Percentiles rank a stretch among this genome's conserved stretches.
Evolutionary conservation across 2,329 filamentous ascomycete species (phyloP).

Genomic region (Colletotrichum siamense): DNA sequence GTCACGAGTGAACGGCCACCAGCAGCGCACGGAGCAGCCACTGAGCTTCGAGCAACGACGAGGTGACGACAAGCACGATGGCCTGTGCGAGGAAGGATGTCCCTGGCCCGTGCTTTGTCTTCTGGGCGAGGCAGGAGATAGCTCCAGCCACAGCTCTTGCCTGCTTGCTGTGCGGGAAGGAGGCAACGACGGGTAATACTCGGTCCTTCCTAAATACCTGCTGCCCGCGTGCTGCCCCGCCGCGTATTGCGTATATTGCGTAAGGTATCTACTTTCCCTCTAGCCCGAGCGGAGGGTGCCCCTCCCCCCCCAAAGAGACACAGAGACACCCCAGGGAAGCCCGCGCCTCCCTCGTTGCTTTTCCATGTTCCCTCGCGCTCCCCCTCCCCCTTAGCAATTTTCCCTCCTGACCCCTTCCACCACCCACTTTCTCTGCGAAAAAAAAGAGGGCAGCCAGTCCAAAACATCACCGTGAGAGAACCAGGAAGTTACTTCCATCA

Average conservation of each 20-base stretch:
- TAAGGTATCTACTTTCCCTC: neutral
- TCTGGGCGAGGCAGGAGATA: neutral
- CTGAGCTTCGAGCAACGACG: conserved; percentile 10
- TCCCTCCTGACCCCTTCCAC: conserved; percentile 20
- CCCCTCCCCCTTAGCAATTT: conserved; percentile 18
- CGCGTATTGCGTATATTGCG: neutral
- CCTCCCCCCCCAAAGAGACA: neutral
- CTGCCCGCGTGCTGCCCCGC: neutral
- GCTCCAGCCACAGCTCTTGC: neutral
- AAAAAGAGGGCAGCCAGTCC: conserved; percentile 38
- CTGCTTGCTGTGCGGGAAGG: neutral
- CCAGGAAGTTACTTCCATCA: conserved; percentile 45
- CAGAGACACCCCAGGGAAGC: neutral
- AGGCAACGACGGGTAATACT: neutral
- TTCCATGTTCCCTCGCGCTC: conserved; percentile 17
- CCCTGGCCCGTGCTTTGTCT: neutral
- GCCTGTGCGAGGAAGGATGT: neutral
- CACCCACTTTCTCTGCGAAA: conserved; percentile 26
- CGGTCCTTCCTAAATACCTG: neutral
- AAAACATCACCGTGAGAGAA: conserved; percentile 39
- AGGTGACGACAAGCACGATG: conserved; percentile 8
- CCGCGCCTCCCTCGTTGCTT: conserved; percentile 22
- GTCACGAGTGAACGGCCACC: neutral
- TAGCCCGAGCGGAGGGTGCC: neutral
- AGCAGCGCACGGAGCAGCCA: conserved; percentile 12